phyloP scores from a whole-genome alignment of 129 eudicot genomes.

The Saposhnikovia divaricata region DNA sequence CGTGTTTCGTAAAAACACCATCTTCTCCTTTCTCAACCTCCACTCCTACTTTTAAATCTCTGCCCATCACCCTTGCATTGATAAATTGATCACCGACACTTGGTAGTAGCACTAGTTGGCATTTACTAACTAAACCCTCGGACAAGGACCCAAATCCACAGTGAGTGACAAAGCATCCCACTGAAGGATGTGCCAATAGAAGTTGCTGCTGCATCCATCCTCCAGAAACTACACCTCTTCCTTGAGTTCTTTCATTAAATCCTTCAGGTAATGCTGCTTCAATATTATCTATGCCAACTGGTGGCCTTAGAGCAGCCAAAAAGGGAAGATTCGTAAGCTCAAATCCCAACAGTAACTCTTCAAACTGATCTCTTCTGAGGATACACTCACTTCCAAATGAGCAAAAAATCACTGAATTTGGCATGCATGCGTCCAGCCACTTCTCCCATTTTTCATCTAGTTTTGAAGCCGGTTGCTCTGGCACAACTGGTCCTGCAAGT shows the following conservation, averaged over 20 bases:
- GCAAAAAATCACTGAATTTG: conserved; percentile 25
- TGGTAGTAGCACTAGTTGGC: conserved; percentile 37
- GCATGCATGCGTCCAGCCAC: conserved; percentile 21
- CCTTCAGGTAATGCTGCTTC: conserved; percentile 32
- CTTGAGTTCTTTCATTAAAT: conserved; percentile 19
- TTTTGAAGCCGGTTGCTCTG: conserved; percentile 10
- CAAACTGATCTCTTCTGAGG: conserved; percentile 12
- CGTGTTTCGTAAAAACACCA: neutral
- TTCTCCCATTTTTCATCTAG: conserved; percentile 17
- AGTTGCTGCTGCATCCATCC: conserved; percentile 38
- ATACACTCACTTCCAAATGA: conserved; percentile 26
- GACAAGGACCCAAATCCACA: conserved; percentile 32
- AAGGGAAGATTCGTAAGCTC: conserved; percentile 32
- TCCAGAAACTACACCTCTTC: conserved; percentile 23
- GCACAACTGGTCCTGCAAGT: conserved; percentile 34
- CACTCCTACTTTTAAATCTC: conserved; percentile 29
- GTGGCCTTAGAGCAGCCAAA: conserved; percentile 27
- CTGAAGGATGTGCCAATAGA: conserved; percentile 24
- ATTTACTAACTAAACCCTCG: conserved; percentile 32
- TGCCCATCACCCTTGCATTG: conserved; percentile 24
- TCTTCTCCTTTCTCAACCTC: conserved; percentile 34
- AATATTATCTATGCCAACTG: conserved; percentile 13
- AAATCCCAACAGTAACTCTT: conserved; percentile 29
- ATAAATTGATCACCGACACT: conserved; percentile 20
- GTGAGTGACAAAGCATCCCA: conserved; percentile 41